Base-by-base conservation (phyloP, 2,329 filamentous ascomycete species). In the Sporothrix sp. region DNA sequence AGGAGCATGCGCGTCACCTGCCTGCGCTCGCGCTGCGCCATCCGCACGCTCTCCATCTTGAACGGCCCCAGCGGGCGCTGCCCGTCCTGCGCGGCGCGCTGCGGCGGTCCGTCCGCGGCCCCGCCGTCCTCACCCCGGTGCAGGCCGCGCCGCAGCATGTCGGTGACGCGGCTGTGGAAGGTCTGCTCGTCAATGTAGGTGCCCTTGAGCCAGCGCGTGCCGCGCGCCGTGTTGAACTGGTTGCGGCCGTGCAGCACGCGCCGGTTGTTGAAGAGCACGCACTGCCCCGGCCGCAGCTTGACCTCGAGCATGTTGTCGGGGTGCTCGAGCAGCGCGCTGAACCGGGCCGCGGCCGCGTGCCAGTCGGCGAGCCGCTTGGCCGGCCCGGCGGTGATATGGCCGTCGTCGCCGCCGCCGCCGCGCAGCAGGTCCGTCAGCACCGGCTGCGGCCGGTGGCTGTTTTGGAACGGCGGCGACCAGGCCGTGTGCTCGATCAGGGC, bases 191-290 rank as follows among this genome's bases (percentile, higher is more conserved):
- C 79, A 25, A 96, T 73, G 66, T 97, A 98, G 0, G 87, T 78
- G 4, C 93, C 93, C 58, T 87, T 85, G 50, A 97, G 67, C 86
- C 87, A 95, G 48, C 91, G 74, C 54, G 81, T 76, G 1, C 86
- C 86, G 38, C 42, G 27, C 0, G 68, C 68, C 0, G 72, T 67
- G 62, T 91, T 81, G 65, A 97, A 97, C 27, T 81, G 78, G 14
- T 73, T 76, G 4, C 93, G 74, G 0, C 89, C 91, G 69, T 97
- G 93, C 62, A 95, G 66, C n/a, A 95, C 74, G 16, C 91, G 75
- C 53, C 81, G 69, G 62, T 97, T 97, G 63, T 95, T 84, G 62
- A 98, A 97, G n/a, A 98, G 75, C 11, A 90, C 89, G 62, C 88
- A 95, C 61, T 95, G 86, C 3, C 91, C 93, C 4, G 85, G 81